Evolutionary conservation across 2,329 filamentous ascomycete species (phyloP), one percentile per base, ranked within the genome.

Genomic region (Sporothrix globosa): DNA sequence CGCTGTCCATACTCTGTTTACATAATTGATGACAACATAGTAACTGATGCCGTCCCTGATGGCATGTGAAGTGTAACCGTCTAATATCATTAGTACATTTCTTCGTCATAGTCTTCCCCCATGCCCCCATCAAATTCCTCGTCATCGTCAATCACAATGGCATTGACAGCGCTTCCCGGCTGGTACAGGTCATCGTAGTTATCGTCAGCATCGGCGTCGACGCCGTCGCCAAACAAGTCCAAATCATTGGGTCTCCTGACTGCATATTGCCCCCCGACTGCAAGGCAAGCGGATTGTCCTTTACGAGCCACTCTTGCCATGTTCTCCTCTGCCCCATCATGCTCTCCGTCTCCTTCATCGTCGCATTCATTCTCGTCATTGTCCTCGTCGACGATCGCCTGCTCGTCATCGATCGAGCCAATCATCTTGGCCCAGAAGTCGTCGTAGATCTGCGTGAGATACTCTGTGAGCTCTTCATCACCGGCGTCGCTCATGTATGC

Each of bases 351-450:
- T 21, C 34, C 48, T 4, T 30, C 46, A 6, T 13, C 46, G 2
- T 68, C 63, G 1, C 48, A 41, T 9, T 39, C 44, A 7, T 66
- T 17, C 9, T n/a, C 65, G 1, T 39, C 13, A 1, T 27, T 39
- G 1, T 58, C 68, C 14, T 63, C n/a, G 2, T 69, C 44, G 3
- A 11, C 53, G 4, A 4, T n/a, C 7, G 14, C 34, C 21, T 70
- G 44, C 17, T 44, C 6, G 9, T 19, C n/a, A 1, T 92, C 88
- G 39, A 93, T 86, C 1, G 68, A 56, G 24, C 84, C 84, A 27
- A 87, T 84, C 92, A 97, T 94, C 9, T 87, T 83, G 4, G 83
- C 75, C 9, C 91, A 84, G 76, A 97, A 97, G 69, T 96, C 92
- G 65, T 85, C 85, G 77, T 95, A 92, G 14, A 96, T 78, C 72